Percentiles rank a stretch among this genome's conserved stretches.
Evolutionary conservation across 179 eudicot species (phyloP).

Genomic region (Vitellaria paradoxa): DNA sequence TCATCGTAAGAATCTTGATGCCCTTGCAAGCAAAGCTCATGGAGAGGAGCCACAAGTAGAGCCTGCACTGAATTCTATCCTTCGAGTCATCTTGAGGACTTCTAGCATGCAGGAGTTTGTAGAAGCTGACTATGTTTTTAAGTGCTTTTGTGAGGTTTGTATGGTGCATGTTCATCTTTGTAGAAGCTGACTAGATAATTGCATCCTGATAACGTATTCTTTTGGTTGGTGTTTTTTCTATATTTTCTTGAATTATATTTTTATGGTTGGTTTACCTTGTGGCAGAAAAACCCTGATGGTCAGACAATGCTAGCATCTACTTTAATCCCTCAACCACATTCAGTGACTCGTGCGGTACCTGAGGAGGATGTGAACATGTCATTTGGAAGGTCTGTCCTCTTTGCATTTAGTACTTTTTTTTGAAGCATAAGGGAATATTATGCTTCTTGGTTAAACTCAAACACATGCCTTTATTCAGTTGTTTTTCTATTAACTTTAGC

Average conservation of each 20-base stretch:
- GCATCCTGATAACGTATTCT: too few relatives aligned
- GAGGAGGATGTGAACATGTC: conserved; percentile 92
- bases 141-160: conserved; percentile 87
- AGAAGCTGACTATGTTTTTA: conserved; percentile 84
- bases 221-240: too few relatives aligned
- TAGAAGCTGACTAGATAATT: too few relatives aligned
- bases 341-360: conserved; percentile 42
- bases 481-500: neutral
- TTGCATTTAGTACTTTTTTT: neutral
- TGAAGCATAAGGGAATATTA: too few relatives aligned
- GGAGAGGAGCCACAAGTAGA: conserved; percentile 86
- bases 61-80: conserved; percentile 81
- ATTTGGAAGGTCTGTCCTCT: conserved; percentile 75
- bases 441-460: too few relatives aligned
- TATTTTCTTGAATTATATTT: too few relatives aligned
- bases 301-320: conserved; percentile 85
- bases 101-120: conserved; percentile 83
- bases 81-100: conserved; percentile 77
- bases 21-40: conserved; percentile 74
- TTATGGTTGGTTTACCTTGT: neutral
- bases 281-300: conserved; percentile 84
- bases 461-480: neutral
- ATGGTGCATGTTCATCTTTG: neutral
- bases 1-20: conserved; percentile 70
- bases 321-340: conserved; percentile 72